phyloP scores from a whole-genome alignment of 2,329 filamentous ascomycete species.

The Fusarium torulosum region DNA sequence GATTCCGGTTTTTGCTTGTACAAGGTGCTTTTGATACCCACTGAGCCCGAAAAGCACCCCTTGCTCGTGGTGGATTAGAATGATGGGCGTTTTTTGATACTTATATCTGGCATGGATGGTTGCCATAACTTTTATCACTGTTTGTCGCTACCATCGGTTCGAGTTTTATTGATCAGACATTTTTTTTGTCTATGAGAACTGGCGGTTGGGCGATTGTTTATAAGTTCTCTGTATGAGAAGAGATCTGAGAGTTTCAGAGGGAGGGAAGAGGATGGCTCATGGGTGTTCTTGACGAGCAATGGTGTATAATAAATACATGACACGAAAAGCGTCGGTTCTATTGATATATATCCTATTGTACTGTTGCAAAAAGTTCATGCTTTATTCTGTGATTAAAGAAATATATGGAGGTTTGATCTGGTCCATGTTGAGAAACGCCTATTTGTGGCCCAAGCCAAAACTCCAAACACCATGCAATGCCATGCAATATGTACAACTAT shows the following conservation, averaged over 20 bases:
- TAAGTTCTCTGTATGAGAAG: conserved; percentile 8
- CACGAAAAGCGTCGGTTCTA: conserved; percentile 32
- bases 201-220: conserved; percentile 22
- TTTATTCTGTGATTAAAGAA: neutral
- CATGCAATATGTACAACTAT: conserved; percentile 24
- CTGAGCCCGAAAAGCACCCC: conserved; percentile 41
- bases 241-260: conserved; percentile 8
- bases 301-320: conserved; percentile 32
- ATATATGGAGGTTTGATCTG: conserved; percentile 16
- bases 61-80: conserved; percentile 41
- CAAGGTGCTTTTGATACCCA: conserved; percentile 47
- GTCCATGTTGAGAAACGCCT: conserved; percentile 10
- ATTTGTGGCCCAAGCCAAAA: conserved; percentile 29
- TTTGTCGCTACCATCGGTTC: neutral
- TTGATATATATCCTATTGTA: neutral
- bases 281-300: conserved; percentile 26
- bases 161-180: conserved; percentile 7
- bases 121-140: conserved; percentile 8
- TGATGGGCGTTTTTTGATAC: conserved; percentile 29
- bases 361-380: conserved; percentile 4
- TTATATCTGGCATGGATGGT: conserved; percentile 14
- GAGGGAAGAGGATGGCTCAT: conserved; percentile 1
- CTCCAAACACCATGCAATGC: conserved; percentile 55
- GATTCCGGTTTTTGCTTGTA: conserved; percentile 34
- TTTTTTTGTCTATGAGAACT: conserved; percentile 29